phyloP scores from a whole-genome alignment of 495 filamentous ascomycete genomes.

The Neurospora sp. region DNA sequence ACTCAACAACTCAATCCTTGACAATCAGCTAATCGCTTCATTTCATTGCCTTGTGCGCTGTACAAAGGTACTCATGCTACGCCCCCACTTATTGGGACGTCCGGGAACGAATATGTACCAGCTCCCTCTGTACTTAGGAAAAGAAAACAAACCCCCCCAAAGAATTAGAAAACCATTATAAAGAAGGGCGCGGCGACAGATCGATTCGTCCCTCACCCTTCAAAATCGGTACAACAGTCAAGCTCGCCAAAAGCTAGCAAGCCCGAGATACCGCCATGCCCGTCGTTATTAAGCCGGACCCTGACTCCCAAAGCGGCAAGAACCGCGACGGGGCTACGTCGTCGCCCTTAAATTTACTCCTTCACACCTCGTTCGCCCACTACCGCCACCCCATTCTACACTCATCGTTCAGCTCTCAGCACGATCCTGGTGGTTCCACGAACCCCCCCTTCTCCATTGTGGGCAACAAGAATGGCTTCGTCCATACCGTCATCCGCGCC shows the following conservation, averaged over 20 bases:
- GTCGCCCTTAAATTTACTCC: neutral
- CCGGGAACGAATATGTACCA: too few species aligned
- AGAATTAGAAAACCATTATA: neutral
- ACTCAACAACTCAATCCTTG: too few species aligned
- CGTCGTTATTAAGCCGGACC: neutral
- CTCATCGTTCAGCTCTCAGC: neutral
- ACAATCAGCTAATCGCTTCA: too few species aligned
- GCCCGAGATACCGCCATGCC: neutral
- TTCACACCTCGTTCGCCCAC: neutral
- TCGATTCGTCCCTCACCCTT: neutral
- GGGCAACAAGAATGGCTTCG: slow-evolving; percentile 37
- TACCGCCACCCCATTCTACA: neutral
- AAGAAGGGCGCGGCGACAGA: neutral
- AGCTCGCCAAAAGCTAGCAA: neutral
- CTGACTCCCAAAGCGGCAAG: neutral
- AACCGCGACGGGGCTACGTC: neutral
- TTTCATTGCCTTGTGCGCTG: too few species aligned
- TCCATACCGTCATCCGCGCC: slow-evolving; percentile 38
- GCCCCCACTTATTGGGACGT: too few species aligned
- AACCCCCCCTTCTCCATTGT: neutral
- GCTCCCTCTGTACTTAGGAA: too few species aligned
- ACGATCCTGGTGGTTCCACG: neutral
- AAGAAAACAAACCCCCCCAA: too few species aligned
- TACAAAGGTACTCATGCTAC: too few species aligned
- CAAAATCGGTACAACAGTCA: neutral